These are phyloP conservation scores for Ustilago cynodontis DNA, from an alignment of 1,284 basidiomycete genomes.

Conservation along the genomic window DNA sequence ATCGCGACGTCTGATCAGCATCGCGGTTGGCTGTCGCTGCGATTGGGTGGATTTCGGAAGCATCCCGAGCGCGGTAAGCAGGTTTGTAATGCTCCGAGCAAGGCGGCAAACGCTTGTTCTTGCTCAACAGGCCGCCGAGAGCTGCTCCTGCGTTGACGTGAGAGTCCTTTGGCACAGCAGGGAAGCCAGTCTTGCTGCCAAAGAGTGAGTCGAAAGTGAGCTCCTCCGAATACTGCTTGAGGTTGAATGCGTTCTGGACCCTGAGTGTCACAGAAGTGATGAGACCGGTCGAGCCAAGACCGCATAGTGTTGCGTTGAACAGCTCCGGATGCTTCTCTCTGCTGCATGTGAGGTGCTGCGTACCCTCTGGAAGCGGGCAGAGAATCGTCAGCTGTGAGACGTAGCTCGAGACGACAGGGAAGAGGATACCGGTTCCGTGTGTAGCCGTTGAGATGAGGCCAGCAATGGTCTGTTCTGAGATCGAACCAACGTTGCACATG, in stretches of 20 bases:
- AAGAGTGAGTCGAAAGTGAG: constrained; percentile 76
- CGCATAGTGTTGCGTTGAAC: constrained; percentile 92
- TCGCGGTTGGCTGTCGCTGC: constrained; percentile 16
- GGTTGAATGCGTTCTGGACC: constrained; percentile 84
- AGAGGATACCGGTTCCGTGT: constrained; percentile 87
- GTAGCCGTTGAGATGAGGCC: constrained; percentile 94
- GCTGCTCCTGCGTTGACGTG: constrained; percentile 28
- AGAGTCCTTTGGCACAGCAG: constrained; percentile 23
- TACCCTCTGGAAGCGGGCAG: constrained; percentile 72
- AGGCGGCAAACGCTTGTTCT: constrained; percentile 52
- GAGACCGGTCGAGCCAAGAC: constrained; percentile 91
- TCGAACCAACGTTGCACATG: constrained; percentile 92
- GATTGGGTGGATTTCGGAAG: constrained; percentile 51
- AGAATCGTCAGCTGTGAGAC: constrained; percentile 82
- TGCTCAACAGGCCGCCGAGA: constrained; percentile 56
- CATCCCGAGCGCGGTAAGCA: constrained; percentile 18
- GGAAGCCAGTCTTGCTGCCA: constrained; percentile 70
- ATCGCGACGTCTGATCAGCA: constrained; percentile 29
- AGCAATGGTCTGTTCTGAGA: constrained; percentile 95
- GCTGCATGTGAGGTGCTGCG: constrained; percentile 79
- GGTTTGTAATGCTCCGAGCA: constrained; percentile 39
- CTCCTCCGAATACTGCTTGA: constrained; percentile 82
- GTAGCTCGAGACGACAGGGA: constrained; percentile 84
- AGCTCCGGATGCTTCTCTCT: constrained; percentile 78
- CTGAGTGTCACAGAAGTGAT: constrained; percentile 83